A percentile compares a stretch with the other conserved stretches of the same genome.
Evolutionary conservation across 2,329 filamentous ascomycete genomes (phyloP).

Genomic region (Myriosclerotinia curreyana): DNA sequence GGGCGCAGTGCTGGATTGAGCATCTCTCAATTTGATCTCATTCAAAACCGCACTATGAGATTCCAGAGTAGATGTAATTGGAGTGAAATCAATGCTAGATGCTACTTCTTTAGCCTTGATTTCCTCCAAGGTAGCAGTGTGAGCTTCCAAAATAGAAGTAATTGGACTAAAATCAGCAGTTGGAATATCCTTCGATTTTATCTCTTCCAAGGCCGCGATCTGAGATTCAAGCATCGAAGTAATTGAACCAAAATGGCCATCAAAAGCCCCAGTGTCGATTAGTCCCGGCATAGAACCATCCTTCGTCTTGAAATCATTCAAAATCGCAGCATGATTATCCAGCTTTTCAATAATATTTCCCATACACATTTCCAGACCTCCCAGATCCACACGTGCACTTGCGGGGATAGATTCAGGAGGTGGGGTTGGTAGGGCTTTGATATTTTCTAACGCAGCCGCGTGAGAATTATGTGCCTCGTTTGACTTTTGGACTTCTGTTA

Average conservation of each 20-base stretch:
- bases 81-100: not conserved
- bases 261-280: conserved; percentile 24
- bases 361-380: not conserved
- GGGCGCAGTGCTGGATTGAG: not conserved
- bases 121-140: conserved; percentile 24
- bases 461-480: conserved; percentile 24
- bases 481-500: conserved; percentile 23
- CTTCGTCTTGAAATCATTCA: conserved; percentile 21
- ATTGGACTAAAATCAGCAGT: conserved; percentile 8
- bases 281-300: not conserved
- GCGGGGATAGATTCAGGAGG: not conserved
- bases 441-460: conserved; percentile 22
- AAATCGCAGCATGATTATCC: conserved; percentile 9
- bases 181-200: conserved; percentile 22
- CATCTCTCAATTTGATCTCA: conserved; percentile 22
- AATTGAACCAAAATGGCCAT: conserved; percentile 29
- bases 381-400: conserved; percentile 12
- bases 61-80: conserved; percentile 18
- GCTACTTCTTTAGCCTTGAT: conserved; percentile 22
- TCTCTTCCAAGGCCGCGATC: conserved; percentile 15
- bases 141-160: conserved; percentile 21
- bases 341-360: conserved; percentile 10
- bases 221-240: conserved; percentile 18
- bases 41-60: conserved; percentile 16
- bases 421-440: conserved; percentile 22